phyloP scores from a whole-genome alignment of 2,329 filamentous ascomycete genomes.

The Cadophora luteo-olivacea region DNA sequence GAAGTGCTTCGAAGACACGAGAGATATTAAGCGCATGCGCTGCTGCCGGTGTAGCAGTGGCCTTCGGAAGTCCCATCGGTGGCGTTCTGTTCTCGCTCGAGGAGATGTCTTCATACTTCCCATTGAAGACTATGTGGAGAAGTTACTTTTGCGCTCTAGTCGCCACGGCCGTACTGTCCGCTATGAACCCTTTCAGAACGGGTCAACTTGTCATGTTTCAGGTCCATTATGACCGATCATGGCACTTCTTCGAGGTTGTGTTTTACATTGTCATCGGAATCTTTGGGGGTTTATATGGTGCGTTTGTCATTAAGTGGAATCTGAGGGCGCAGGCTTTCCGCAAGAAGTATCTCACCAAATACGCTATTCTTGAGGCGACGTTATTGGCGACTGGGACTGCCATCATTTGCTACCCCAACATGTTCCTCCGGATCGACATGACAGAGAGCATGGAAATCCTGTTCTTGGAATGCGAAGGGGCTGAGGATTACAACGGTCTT shows the following conservation, averaged over 20 bases:
- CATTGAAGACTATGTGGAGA: conserved; percentile 95
- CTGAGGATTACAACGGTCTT: conserved; percentile 85
- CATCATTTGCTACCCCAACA: conserved; percentile 95
- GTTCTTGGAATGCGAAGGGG: conserved; percentile 90
- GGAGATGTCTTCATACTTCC: conserved; percentile 97
- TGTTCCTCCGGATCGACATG: conserved; percentile 96
- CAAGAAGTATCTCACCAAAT: conserved; percentile 86
- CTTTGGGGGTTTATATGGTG: conserved; percentile 94
- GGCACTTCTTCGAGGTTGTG: conserved; percentile 96
- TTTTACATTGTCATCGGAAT: conserved; percentile 92
- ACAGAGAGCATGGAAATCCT: conserved; percentile 99
- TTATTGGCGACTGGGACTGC: conserved; percentile 84
- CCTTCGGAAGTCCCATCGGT: conserved; percentile 96
- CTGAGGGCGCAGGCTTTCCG: conserved; percentile 88
- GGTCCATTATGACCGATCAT: conserved; percentile 91
- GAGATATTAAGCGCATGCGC: conserved; percentile 96
- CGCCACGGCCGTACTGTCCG: conserved; percentile 88
- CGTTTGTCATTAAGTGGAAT: conserved; percentile 98
- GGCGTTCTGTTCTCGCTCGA: conserved; percentile 96
- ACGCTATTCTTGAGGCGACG: conserved; percentile 86
- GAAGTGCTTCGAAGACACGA: conserved; percentile 90
- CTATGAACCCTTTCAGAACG: conserved; percentile 97
- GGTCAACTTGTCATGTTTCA: conserved; percentile 99
- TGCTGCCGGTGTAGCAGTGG: conserved; percentile 92
- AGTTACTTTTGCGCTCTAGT: conserved; percentile 98